Base-by-base conservation (phyloP, 768 basidiomycete genomes). In the Suillus occidentalis region DNA sequence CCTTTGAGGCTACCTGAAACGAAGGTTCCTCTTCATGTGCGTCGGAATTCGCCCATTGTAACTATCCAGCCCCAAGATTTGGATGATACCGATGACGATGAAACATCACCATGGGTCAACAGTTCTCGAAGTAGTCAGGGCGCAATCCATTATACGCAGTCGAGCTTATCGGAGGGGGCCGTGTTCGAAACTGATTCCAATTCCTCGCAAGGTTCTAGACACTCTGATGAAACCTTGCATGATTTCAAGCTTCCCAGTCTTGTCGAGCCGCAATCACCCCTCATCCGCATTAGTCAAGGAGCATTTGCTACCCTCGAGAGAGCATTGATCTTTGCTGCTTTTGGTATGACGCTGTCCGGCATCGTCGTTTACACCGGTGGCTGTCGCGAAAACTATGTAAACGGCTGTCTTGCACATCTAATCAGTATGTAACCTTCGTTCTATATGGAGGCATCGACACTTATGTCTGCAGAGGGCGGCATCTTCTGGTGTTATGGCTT, bases 401-500 rank as follows among this genome's bases (percentile, higher is more conserved):
- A 97, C 70, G 89, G 88, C 1, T 96, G 92, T 69, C 80, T 95
- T 37, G 96, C 96, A 0, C 96, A 98, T 77, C 74, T 95, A 45
- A 97, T 98, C 80, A 98, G 92, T 92, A 74, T 63, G 90, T 75
- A 47, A 37, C 62, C 59, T 34, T 18, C 36, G 1, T 12, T 14
- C 1, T 39, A 0, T 6, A 28, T n/a, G 20, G 2, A 42, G 10
- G 25, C 10, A n/a, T 20, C 7, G 18, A 53, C 13, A 4, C 63
- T 69, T 25, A 68, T 28, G 52, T 12, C 42, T 55, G 13, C 72
- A 94, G 92, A 94, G 85, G 94, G 95, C 25, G 87, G 84, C 39
- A 94, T 97, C 68, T 99, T 99, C 79, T 94, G 94, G 88, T 87
- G 85, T 64, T 98, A 94, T 76, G 97, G 96, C 8, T 77, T 98